Evolutionary conservation across 129 eudicot genomes (phyloP), one percentile per base, ranked within the genome.

Genomic region (Flaveria trinervia): DNA sequence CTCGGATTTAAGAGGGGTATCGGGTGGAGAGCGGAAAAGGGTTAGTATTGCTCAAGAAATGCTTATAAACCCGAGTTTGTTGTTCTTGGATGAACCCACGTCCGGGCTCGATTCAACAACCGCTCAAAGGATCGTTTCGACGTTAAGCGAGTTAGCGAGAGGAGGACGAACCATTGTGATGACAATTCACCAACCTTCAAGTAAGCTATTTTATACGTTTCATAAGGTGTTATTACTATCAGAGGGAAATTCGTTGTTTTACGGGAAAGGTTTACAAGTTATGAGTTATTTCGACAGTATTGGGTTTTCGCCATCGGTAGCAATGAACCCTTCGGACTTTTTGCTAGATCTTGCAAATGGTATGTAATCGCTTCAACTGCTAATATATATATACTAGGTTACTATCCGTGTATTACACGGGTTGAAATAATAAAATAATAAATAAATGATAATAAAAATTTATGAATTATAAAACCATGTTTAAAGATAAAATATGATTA

Each of bases 41-140:
- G 98, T 90, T 0, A 93, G 96, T 68, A 90, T 93, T 13, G 98
- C 97, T 18, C 98, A 90, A 79, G 98, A 93, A 79, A 82, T 93
- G 92, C 85, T 90, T 41, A 85, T 93, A 52, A 89, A 93, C 44
- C 98, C 98, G 1, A 90, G 98, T 62, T 67, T 90, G 64, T 77
- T 93, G 73, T 80, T 90, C 51, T 77, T 93, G 62, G 98, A 93
- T 81, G 98, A 93, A 70, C 98, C 98, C 1, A 93, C 97, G 1
- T 93, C 98, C 0, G 97, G 97, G 45, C 90, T 93, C 5, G 98
- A 93, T 74, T 93, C 98, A 0, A 93, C 98, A 7, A 93, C 98
- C 4, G 98, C 97, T 22, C 97, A 81, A 76, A 65, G 88, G 71
- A 93, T 93, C 20, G 91, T 88, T 48, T 90, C 88, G 0, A 90